Conservation (phyloP, 2,329 filamentous ascomycete species). For the Fusarium nurragi region DNA sequence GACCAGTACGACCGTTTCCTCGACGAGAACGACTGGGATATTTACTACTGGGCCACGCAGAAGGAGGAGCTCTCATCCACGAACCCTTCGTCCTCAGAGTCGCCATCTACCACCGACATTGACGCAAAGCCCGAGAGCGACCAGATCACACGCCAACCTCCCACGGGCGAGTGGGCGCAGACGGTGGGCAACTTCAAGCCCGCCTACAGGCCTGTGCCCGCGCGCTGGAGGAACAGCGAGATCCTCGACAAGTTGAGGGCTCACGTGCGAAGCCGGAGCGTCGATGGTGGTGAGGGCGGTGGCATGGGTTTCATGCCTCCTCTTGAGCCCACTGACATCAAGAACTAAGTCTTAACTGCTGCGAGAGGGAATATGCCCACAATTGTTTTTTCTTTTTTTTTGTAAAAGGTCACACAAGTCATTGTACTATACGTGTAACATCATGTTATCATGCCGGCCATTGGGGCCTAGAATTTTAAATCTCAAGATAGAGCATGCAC, state of each 20-base stretch:
- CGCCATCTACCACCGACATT: constrained; percentile 22
- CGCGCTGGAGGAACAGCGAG: constrained; percentile 84
- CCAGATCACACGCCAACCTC: constrained; percentile 49
- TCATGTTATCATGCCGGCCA: constrained; percentile 25
- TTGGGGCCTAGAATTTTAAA: constrained; percentile 6
- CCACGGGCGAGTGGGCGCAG: constrained; percentile 89
- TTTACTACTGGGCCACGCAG: constrained; percentile 99
- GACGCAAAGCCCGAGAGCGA: constrained; percentile 42
- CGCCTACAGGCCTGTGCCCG: constrained; percentile 88
- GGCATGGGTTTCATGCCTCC: constrained; percentile 69
- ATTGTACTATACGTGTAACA: constrained; percentile 27
- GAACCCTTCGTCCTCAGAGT: constrained; percentile 46
- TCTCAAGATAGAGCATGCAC: neutral
- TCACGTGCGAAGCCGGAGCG: constrained; percentile 76
- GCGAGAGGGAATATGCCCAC: neutral
- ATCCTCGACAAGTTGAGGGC: constrained; percentile 78
- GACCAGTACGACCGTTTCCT: constrained; percentile 90
- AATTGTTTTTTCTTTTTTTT: neutral
- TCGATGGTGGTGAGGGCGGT: constrained; percentile 50
- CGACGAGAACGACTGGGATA: constrained; percentile 99
- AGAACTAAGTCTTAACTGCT: neutral
- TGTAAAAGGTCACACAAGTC: neutral
- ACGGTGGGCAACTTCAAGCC: constrained; percentile 95
- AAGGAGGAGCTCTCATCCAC: constrained; percentile 63
- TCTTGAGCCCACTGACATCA: constrained; percentile 43